Base-by-base conservation (phyloP, 345 rosid genomes). In the Firmiana major region DNA sequence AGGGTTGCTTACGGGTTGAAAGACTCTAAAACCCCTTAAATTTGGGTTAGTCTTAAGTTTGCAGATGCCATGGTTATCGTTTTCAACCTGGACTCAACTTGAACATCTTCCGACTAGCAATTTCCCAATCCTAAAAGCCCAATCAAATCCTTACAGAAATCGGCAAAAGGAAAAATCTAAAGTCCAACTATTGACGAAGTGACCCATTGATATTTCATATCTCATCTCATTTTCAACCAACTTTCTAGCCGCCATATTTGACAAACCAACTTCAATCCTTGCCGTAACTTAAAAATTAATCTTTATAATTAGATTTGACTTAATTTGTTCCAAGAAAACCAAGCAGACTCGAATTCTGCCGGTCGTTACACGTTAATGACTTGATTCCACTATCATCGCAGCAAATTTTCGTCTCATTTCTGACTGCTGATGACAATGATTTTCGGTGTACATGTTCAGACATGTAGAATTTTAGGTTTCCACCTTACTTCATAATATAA, bases 291-390 rank as follows among this genome's bases (percentile, higher is more conserved):
- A n/a, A 24, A 1, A 5, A 11, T 38, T 6, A 24, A 59, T 26
- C 17, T 17, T 36, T 3, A 9, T 2, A 7, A 63, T 31, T 31
- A 34, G 43, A 40, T 1, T 36, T 43, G 71, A 43, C 53, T 43
- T 21, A 2, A 43, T 10, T 26, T 69, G 73, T 58, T 58, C 15
- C 58, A 28, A 16, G 8, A 28, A 48, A 24, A 48, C 3, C 24
- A 46, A 49, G 9, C 59, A 48, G 2, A 68, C 28, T 22, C n/a
- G 12, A 68, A 7, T 48, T 7, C 54, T 48, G 22, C 42, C 42
- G 74, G 74, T 49, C 74, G 15, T 70, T 70, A 9, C 42, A 70
- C 74, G 74, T 49, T 49, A 48, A 48, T 48, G 21, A 8, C 26
- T 55, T 49, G 0, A 49, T 9, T 9, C 57, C 57, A 5, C 57